Conservation (phyloP, 1,284 basidiomycete genomes). For the Boletus sp. region DNA sequence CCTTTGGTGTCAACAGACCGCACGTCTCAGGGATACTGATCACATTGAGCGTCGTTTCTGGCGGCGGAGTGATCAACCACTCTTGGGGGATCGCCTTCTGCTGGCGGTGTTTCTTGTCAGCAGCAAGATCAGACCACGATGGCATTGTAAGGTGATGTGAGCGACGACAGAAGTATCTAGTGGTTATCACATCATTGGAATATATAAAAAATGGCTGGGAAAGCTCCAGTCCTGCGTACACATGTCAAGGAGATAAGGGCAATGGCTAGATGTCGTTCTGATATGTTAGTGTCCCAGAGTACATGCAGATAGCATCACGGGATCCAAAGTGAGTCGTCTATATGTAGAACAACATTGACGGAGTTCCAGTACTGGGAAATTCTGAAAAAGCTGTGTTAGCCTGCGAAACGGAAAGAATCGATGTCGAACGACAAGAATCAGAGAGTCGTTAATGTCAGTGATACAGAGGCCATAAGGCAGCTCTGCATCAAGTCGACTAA, state of each 20-base stretch:
- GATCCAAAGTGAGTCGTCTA: background rate
- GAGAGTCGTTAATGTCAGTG: slow-evolving; percentile 81
- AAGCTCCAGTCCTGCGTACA: slow-evolving; percentile 1
- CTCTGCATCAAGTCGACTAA: slow-evolving; percentile 70
- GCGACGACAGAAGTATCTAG: background rate
- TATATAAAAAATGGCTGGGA: slow-evolving; percentile 15
- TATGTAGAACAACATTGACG: background rate
- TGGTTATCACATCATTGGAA: background rate
- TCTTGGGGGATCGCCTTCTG: slow-evolving; percentile 44
- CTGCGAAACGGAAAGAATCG: slow-evolving; percentile 1
- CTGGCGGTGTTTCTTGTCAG: slow-evolving; percentile 42
- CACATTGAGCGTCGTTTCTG: slow-evolving; percentile 38
- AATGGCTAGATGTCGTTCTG: background rate
- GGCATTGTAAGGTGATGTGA: slow-evolving; percentile 15
- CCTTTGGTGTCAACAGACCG: slow-evolving; percentile 42
- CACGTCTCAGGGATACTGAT: slow-evolving; percentile 39
- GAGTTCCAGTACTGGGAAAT: background rate
- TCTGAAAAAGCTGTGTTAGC: slow-evolving; percentile 20
- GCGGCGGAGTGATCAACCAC: slow-evolving; percentile 41
- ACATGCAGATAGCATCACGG: slow-evolving; percentile 4
- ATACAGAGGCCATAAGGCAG: slow-evolving; percentile 42
- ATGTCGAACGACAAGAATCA: slow-evolving; percentile 42
- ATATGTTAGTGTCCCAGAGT: background rate
- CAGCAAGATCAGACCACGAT: slow-evolving; percentile 43
- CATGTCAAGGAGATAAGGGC: slow-evolving; percentile 12